phyloP scores from a whole-genome alignment of 306 rosid species.

The Lablab purpureus region DNA sequence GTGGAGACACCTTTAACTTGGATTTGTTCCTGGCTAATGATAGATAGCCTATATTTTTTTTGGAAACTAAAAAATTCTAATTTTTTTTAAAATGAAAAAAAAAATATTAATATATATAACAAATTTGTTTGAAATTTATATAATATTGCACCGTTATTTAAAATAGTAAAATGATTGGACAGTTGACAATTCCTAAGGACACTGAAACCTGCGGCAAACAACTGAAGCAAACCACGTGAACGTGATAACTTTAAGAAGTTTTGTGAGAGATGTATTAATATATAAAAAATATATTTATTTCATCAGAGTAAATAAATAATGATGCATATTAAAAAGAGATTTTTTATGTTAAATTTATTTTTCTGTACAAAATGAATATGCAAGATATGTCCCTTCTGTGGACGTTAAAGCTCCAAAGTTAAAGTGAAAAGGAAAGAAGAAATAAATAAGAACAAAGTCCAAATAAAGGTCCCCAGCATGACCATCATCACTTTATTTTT shows the following conservation, averaged over 20 bases:
- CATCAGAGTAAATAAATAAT: neutral
- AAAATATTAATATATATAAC: neutral
- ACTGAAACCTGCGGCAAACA: neutral
- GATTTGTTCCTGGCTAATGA: neutral
- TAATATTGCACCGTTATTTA: neutral
- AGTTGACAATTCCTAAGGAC: neutral
- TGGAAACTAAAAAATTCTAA: neutral
- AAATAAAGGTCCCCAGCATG: neutral
- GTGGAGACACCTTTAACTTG: neutral
- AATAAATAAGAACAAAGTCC: neutral
- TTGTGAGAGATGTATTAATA: neutral
- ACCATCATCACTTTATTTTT: conserved; percentile 6
- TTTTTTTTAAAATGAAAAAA: neutral
- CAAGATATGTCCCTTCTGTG: neutral
- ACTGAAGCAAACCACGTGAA: neutral
- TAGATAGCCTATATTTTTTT: neutral
- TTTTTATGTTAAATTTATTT: neutral
- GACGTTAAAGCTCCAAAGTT: neutral
- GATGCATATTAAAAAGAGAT: too few species aligned
- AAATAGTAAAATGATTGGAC: neutral
- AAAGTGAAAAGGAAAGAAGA: neutral
- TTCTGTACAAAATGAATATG: neutral
- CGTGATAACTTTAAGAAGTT: neutral
- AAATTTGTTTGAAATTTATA: neutral
- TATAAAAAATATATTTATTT: neutral